Percentiles rank a stretch among this genome's conserved stretches.
Conservation (phyloP, 192 early-diverging fungal species). For the Podila epigama region DNA sequence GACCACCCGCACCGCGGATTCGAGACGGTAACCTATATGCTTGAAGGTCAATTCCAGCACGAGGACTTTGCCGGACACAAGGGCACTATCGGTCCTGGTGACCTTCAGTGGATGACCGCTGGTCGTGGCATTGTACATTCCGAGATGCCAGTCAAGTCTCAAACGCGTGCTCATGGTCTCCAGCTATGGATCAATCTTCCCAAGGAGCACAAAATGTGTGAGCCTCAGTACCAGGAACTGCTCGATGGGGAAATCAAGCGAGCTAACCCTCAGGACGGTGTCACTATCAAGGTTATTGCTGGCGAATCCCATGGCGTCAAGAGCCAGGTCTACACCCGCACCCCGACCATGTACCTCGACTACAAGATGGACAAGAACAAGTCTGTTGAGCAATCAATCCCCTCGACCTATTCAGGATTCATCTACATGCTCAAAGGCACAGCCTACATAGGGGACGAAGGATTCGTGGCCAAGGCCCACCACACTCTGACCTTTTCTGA, state of each 20-base stretch:
- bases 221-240: slow-evolving; percentile 50
- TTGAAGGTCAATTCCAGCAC: slow-evolving; percentile 61
- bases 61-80: slow-evolving; percentile 62
- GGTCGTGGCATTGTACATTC: slow-evolving; percentile 69
- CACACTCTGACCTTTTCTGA: slow-evolving; percentile 10
- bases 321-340: slow-evolving; percentile 7
- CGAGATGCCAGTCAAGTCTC: slow-evolving; percentile 49
- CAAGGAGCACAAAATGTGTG: slow-evolving; percentile 52
- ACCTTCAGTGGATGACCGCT: slow-evolving; percentile 73
- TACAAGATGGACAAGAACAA: slow-evolving; percentile 6
- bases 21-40: slow-evolving; percentile 70
- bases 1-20: slow-evolving; percentile 66
- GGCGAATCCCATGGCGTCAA: slow-evolving; percentile 29
- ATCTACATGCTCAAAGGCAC: slow-evolving; percentile 19
- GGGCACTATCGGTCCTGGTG: slow-evolving; percentile 54
- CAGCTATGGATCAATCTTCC: slow-evolving; percentile 75
- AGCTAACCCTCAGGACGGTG: background rate
- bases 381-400: slow-evolving; percentile 20
- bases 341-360: slow-evolving; percentile 42
- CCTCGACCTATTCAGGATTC: slow-evolving; percentile 24
- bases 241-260: slow-evolving; percentile 21
- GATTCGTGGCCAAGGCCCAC: slow-evolving; percentile 6
- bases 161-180: slow-evolving; percentile 47
- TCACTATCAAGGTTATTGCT: slow-evolving; percentile 24
- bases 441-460: slow-evolving; percentile 14